A percentile compares a stretch with the other conserved stretches of the same genome.
phyloP scores from a whole-genome alignment of 2,329 filamentous ascomycete species.

The Aphanocladium album region DNA sequence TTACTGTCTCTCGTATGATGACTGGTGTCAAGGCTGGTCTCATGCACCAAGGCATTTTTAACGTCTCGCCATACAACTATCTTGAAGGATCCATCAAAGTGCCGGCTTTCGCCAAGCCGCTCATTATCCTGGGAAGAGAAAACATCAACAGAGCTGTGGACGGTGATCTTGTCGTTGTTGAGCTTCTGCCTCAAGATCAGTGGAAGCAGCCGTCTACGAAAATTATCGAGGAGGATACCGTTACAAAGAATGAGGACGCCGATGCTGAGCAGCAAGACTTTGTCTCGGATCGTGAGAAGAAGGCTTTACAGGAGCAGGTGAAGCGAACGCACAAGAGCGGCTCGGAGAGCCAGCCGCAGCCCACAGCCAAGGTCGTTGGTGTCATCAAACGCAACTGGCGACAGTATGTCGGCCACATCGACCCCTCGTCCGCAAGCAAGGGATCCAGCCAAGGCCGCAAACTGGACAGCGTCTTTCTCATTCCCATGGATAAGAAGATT shows the following conservation, averaged over 20 bases:
- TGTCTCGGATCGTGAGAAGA: slow-evolving; percentile 83
- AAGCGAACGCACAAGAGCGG: slow-evolving; percentile 75
- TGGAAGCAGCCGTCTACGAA: slow-evolving; percentile 97
- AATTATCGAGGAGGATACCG: slow-evolving; percentile 87
- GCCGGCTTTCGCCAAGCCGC: slow-evolving; percentile 79
- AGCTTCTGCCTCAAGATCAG: slow-evolving; percentile 87
- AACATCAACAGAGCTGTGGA: slow-evolving; percentile 94
- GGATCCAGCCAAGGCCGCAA: slow-evolving; percentile 71
- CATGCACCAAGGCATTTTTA: slow-evolving; percentile 91
- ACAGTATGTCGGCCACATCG: slow-evolving; percentile 94
- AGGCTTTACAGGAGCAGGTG: slow-evolving; percentile 85
- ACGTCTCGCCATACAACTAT: slow-evolving; percentile 96
- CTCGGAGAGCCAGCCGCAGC: slow-evolving; percentile 74
- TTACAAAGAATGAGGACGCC: slow-evolving; percentile 91
- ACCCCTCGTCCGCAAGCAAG: slow-evolving; percentile 75
- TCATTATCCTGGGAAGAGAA: slow-evolving; percentile 84
- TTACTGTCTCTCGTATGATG: slow-evolving; percentile 84
- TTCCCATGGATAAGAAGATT: slow-evolving; percentile 97
- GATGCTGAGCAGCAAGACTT: slow-evolving; percentile 75
- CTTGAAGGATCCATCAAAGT: slow-evolving; percentile 90
- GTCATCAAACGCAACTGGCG: slow-evolving; percentile 95
- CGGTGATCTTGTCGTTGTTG: slow-evolving; percentile 87
- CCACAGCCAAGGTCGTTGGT: slow-evolving; percentile 87
- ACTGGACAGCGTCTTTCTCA: slow-evolving; percentile 88
- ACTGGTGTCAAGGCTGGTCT: slow-evolving; percentile 85